Conservation (phyloP, 2,329 filamentous ascomycete genomes). For the Penicillium sp. region DNA sequence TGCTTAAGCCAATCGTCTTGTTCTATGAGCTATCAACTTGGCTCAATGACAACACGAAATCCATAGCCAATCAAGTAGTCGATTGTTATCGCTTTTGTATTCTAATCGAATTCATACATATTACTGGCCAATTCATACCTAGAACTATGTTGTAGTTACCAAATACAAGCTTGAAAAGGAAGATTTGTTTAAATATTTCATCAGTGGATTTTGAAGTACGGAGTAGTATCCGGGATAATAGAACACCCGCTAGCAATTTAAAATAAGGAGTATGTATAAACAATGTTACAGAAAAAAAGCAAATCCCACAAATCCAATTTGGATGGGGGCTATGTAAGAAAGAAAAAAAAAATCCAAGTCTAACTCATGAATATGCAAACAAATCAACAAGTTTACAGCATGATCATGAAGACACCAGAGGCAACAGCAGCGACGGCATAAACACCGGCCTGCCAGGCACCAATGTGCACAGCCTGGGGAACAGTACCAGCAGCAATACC, state of each 20-base stretch:
- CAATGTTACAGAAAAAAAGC: slow-evolving; percentile 12
- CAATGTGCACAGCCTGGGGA: slow-evolving; percentile 41
- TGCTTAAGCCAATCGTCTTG: not conserved
- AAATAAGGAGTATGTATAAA: slow-evolving; percentile 17
- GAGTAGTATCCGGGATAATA: slow-evolving; percentile 3
- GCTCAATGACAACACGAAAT: not conserved
- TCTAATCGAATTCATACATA: not conserved
- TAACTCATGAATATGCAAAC: slow-evolving; percentile 1
- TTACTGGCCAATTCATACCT: not conserved
- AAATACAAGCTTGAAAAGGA: not conserved
- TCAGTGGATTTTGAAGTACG: not conserved
- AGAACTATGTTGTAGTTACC: not conserved
- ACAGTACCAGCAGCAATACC: slow-evolving; percentile 34
- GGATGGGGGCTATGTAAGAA: not conserved
- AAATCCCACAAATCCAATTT: slow-evolving; percentile 6
- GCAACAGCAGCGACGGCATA: slow-evolving; percentile 47
- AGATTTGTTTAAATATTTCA: not conserved
- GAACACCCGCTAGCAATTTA: slow-evolving; percentile 11
- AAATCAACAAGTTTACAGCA: slow-evolving; percentile 40
- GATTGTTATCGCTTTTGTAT: not conserved
- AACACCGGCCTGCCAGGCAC: slow-evolving; percentile 43
- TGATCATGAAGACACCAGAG: slow-evolving; percentile 49
- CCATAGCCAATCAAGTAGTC: not conserved
- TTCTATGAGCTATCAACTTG: not conserved
- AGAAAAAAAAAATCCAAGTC: not conserved